Evolutionary conservation across 192 early-diverging fungal genomes (phyloP), one percentile per base, ranked within the genome.

Genomic region (Rhizoclosmatium sp.): DNA sequence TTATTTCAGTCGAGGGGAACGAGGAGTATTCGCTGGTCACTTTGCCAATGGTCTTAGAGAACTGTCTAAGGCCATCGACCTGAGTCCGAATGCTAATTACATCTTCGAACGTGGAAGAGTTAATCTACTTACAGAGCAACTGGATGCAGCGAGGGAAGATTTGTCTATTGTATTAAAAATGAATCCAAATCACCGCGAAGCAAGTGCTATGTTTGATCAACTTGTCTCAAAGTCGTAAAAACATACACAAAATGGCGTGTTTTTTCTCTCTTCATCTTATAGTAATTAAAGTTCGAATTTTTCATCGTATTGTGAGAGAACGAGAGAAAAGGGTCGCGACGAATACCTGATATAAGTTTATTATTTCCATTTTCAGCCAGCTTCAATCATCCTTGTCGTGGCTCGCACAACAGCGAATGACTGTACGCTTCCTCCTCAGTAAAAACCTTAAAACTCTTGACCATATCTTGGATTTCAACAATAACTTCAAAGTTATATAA

Each of bases 401-500:
- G 82, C 79, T 90, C 89, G 74, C 89, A 90, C 21, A 79, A 59
- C 54, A 88, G 65, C 16, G 84, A 86, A 41, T 72, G 58, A 40
- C 69, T 69, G 71, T 90, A 90, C 1, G 89, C 89, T 42, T 84
- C 73, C 49, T 90, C 89, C 45, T 90, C 89, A 40, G 74, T 71
- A 41, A 87, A 75, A 12, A 71, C 59, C 19, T 51, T 65, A 61
- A 41, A 85, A 56, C 76, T 71, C 4, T 82, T 73, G 42, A 90
- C 78, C 72, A 86, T 84, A 40, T 86, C 86, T 76, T 88, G 87
- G 48, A 90, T 90, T 71, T 88, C 89, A 1, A 71, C 31, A 5
- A 90, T 74, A 1, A 85, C 80, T 59, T 82, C 82, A 4, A 90
- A 78, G 39, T 80, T 73, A 59, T 87, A 90, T 4, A 65, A 44